phyloP scores from a whole-genome alignment of 495 filamentous ascomycete species.

The Aspergillus incahuasiensis region DNA sequence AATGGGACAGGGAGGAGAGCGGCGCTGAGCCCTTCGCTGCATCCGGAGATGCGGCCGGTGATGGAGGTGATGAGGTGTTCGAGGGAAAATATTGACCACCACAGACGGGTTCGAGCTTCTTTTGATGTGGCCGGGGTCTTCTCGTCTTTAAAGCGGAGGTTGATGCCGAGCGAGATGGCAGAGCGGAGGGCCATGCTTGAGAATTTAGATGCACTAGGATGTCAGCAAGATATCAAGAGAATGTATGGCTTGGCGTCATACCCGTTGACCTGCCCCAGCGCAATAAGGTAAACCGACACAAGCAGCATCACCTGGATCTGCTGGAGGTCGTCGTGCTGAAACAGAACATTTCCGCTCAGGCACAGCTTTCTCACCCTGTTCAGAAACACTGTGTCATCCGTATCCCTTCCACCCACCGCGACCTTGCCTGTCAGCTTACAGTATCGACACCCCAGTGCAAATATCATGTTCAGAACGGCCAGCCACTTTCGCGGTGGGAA shows the following conservation, averaged over 20 bases:
- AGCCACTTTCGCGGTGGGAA: constrained; percentile 45
- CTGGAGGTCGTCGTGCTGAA: constrained; percentile 54
- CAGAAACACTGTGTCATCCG: constrained; percentile 53
- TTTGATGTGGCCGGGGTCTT: constrained; percentile 45
- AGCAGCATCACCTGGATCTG: constrained; percentile 54
- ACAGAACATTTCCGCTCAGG: constrained; percentile 45
- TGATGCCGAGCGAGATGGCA: constrained; percentile 55
- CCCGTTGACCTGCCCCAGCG: constrained; percentile 58
- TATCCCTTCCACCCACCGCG: constrained; percentile 32
- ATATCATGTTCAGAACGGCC: constrained; percentile 59
- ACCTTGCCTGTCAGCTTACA: constrained; percentile 37
- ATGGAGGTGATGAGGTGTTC: constrained; percentile 55
- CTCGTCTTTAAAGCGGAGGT: constrained; percentile 51
- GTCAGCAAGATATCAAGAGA: not conserved
- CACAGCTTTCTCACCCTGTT: constrained; percentile 52
- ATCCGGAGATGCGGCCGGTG: constrained; percentile 56
- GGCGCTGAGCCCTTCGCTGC: constrained; percentile 49
- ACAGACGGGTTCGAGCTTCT: constrained; percentile 56
- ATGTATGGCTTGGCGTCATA: constrained; percentile 21
- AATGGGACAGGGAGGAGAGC: constrained; percentile 50
- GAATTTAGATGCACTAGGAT: constrained; percentile 53
- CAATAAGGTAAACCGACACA: constrained; percentile 55
- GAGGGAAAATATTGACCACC: constrained; percentile 59
- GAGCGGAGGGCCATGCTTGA: constrained; percentile 56
- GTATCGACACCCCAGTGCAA: constrained; percentile 55